Percentiles rank a stretch among this genome's conserved stretches.
Conservation (phyloP, 352 stramenopile species). For the Elongisporangium anandrum region DNA sequence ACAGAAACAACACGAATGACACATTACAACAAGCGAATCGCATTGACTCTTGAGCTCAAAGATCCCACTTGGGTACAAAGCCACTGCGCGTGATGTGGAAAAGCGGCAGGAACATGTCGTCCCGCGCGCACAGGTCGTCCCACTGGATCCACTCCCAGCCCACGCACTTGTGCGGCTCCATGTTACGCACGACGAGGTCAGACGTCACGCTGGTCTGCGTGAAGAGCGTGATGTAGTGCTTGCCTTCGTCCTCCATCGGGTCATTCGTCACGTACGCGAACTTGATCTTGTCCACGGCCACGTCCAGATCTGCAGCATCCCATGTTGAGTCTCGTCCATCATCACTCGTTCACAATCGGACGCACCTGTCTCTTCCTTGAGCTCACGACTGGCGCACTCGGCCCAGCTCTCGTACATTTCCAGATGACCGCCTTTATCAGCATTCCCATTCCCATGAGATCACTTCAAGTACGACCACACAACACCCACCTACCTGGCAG, state of each 20-base stretch:
- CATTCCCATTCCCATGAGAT: background rate
- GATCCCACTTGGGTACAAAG: constrained; percentile 28
- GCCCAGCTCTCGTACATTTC: constrained; percentile 84
- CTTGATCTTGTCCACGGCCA: constrained; percentile 23
- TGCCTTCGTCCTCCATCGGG: constrained; percentile 66
- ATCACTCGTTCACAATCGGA: background rate
- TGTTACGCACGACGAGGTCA: constrained; percentile 52
- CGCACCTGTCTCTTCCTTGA: constrained; percentile 80
- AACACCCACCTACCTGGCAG: constrained; percentile 34
- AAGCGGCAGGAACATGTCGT: constrained; percentile 76
- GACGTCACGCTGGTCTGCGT: constrained; percentile 61
- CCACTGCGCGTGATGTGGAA: constrained; percentile 57
- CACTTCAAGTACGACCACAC: background rate
- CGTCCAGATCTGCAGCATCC: constrained; percentile 68
- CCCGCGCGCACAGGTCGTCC: constrained; percentile 36
- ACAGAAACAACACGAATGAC: background rate
- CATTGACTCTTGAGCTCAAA: background rate
- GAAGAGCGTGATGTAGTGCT: constrained; percentile 79
- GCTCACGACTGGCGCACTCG: constrained; percentile 70
- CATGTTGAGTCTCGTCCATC: background rate
- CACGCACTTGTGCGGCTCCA: constrained; percentile 83
- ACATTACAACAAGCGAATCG: background rate
- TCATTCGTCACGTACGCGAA: constrained; percentile 83
- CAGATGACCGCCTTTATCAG: constrained; percentile 48
- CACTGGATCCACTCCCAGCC: constrained; percentile 69